Percentiles rank a stretch among this genome's conserved stretches.
Conservation (phyloP, 805 yeast species). For the Saturnispora bothae region DNA sequence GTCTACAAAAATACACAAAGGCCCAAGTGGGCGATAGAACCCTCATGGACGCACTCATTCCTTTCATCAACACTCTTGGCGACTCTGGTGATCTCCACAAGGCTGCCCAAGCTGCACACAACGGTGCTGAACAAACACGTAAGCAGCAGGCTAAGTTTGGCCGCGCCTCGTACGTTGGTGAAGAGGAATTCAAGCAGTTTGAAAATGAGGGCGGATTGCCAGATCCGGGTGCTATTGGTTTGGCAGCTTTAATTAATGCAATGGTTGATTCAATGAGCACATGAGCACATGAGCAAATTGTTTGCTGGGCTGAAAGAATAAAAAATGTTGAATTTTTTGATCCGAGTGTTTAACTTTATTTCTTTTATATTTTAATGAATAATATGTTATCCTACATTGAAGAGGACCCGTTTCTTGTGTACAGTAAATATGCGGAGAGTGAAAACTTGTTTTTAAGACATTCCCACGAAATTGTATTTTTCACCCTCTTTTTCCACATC, state of each 20-base stretch:
- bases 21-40: slow-evolving; percentile 89
- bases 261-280: no score
- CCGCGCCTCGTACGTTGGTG: slow-evolving; percentile 80
- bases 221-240: slow-evolving; percentile 92
- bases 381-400: slow-evolving; percentile 17
- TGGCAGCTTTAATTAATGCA: slow-evolving; percentile 41
- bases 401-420: slow-evolving; percentile 35
- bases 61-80: slow-evolving; percentile 60
- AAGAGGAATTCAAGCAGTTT: slow-evolving; percentile 41
- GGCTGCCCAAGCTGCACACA: slow-evolving; percentile 60
- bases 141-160: slow-evolving; percentile 79
- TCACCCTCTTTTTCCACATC: slow-evolving; percentile 49
- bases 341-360: no score
- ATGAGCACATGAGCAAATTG: background rate
- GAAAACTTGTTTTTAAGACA: slow-evolving; percentile 39
- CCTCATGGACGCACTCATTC: slow-evolving; percentile 78
- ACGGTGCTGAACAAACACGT: slow-evolving; percentile 71
- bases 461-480: slow-evolving; percentile 61
- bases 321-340: no score
- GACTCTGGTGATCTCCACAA: slow-evolving; percentile 39
- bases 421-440: slow-evolving; percentile 35
- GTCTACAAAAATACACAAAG: slow-evolving; percentile 74
- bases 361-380: no score
- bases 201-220: slow-evolving; percentile 65
- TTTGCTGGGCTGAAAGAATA: no score